Evolutionary conservation across 345 rosid genomes (phyloP).

Genomic region (Hibiscus syriacus): DNA sequence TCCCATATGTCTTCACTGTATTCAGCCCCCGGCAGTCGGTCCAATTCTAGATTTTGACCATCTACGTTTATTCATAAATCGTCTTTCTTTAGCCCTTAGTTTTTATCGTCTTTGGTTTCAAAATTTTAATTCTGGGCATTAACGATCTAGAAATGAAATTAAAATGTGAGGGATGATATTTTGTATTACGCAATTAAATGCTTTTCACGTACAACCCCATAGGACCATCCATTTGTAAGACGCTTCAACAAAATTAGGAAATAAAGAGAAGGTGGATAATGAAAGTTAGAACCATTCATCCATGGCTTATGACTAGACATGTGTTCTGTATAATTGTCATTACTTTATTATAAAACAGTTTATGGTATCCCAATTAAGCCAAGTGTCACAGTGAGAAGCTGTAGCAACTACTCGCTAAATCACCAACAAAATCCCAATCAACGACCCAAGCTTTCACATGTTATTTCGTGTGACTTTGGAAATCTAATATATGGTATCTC

Average conservation of each 20-base stretch:
- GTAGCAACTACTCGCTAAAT: too few relatives aligned
- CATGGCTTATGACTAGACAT: background rate
- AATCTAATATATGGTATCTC: background rate
- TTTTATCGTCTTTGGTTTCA: too few relatives aligned
- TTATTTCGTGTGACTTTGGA: constrained; percentile 8
- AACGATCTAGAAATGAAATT: too few relatives aligned
- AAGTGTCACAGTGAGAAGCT: too few relatives aligned
- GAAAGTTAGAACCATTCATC: background rate
- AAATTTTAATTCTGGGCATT: too few relatives aligned
- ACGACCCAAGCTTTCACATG: constrained; percentile 17
- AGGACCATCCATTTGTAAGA: background rate
- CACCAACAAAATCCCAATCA: constrained; percentile 1
- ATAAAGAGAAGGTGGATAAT: background rate
- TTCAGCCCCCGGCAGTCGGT: too few relatives aligned
- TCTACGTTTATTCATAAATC: too few relatives aligned
- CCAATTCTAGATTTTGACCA: too few relatives aligned
- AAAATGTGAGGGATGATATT: too few relatives aligned
- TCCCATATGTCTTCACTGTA: too few relatives aligned
- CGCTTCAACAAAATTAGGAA: background rate
- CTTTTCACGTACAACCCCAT: background rate
- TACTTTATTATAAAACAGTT: background rate
- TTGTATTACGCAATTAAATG: background rate
- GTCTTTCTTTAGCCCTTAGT: too few relatives aligned
- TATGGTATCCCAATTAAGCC: background rate
- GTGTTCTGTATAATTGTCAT: background rate